Evolutionary conservation across 2,329 filamentous ascomycete genomes (phyloP).

Genomic region (Neurospora sp.): DNA sequence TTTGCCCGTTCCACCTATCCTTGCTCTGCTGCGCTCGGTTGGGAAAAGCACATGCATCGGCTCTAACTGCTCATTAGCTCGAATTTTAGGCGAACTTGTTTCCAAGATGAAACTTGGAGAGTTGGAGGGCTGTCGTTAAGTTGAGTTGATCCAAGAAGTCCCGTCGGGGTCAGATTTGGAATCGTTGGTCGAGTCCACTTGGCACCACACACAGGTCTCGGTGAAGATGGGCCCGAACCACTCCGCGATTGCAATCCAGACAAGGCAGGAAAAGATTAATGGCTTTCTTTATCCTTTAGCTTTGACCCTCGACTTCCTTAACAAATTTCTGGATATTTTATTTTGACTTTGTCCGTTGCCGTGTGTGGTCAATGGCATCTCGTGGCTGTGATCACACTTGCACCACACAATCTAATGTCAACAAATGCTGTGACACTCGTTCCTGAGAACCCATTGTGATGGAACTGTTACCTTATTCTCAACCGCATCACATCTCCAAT

Average conservation of each 20-base stretch:
- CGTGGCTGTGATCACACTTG: neutral
- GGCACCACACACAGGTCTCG: neutral
- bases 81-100: too few relatives aligned
- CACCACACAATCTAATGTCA: neutral
- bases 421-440: neutral
- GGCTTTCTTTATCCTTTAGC: rapidly evolving
- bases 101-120: too few relatives aligned
- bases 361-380: neutral
- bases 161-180: neutral
- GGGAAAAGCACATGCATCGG: too few relatives aligned
- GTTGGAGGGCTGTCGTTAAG: too few relatives aligned
- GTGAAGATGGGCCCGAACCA: neutral
- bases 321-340: neutral
- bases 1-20: too few relatives aligned
- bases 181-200: neutral
- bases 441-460: neutral
- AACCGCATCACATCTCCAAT: neutral
- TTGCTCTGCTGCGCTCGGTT: too few relatives aligned
- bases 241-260: neutral
- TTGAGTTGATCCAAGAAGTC: too few relatives aligned
- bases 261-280: rapidly evolving
- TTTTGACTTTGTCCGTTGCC: neutral
- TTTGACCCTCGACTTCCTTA: neutral
- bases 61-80: too few relatives aligned
- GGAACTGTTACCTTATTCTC: neutral